Evolutionary conservation across 805 yeast species (phyloP), one percentile per base, ranked within the genome.

Genomic region (Candida taoyuanica): DNA sequence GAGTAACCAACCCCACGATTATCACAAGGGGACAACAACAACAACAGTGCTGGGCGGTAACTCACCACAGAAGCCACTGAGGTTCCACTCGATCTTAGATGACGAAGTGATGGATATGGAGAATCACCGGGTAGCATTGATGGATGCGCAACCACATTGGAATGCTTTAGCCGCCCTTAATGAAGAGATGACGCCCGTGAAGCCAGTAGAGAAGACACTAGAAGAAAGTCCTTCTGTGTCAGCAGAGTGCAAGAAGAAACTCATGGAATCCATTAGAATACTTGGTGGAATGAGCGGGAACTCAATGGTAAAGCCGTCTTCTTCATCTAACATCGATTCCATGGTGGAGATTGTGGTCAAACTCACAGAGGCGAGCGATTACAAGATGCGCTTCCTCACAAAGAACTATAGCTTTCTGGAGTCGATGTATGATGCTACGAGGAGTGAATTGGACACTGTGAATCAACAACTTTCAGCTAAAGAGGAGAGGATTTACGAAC

Each of bases 361-460:
- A n/a, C 20, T 52, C 17, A 27, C 47, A n/a, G 48, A 48, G 25
- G 45, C 46, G 4, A 31, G 50, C 30, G 44, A 41, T 9, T 42
- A 43, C 28, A 50, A 50, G 36, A 27, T 48, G 37, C 29, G 29
- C 16, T 50, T 50, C 33, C 38, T 47, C 16, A 47, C 51, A n/a
- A 51, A 48, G 33, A 52, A 49, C 44, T 51, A 49, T 35, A 46
- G 37, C 27, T 51, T 50, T 19, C 19, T 51, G 5, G 54, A 52
- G 20, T 33, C 40, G 2, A 16, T 52, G 6, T 45, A 48, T 29
- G 57, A 50, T n/a, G 14, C 42, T 2, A 41, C 44, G 3, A 29
- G 40, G 7, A 29, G 24, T 7, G 50, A 50, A 14, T 32, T 43
- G 13, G 39, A 36, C 7, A 5, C 24, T 4, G 9, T 31, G 21